Conservation (phyloP, 345 rosid species). For the Gossypium mustelinum region DNA sequence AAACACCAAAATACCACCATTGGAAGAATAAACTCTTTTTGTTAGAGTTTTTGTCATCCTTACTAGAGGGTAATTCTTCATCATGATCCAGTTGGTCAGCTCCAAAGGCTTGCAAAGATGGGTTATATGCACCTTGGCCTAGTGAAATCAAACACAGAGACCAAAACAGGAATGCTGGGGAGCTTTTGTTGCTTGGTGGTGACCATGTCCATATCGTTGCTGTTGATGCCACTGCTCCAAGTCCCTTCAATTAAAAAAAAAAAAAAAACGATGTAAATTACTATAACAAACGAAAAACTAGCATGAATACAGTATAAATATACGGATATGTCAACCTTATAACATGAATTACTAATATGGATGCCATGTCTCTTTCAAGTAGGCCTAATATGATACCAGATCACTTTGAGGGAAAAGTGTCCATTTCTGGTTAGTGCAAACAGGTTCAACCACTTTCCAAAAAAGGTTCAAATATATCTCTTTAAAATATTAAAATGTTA, state of each 20-base stretch:
- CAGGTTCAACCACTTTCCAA: not conserved
- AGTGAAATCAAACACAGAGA: slow-evolving; percentile 73
- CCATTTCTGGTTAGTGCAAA: not conserved
- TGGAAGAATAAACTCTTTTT: slow-evolving; percentile 65
- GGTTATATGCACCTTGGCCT: slow-evolving; percentile 80
- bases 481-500: not conserved
- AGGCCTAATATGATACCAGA: not conserved
- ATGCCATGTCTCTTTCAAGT: not conserved
- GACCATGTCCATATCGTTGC: slow-evolving; percentile 53
- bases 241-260: slow-evolving; percentile 47
- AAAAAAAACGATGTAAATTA: not conserved
- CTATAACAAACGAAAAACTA: too few relatives aligned
- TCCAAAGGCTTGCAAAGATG: slow-evolving; percentile 90
- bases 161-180: slow-evolving; percentile 55
- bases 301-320: too few relatives aligned
- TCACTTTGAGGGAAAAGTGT: too few relatives aligned
- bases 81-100: slow-evolving; percentile 67
- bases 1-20: slow-evolving; percentile 93
- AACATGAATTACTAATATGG: too few relatives aligned
- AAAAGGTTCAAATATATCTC: not conserved
- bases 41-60: slow-evolving; percentile 37
- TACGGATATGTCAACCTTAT: too few relatives aligned
- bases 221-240: slow-evolving; percentile 72
- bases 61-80: slow-evolving; percentile 42
- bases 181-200: slow-evolving; percentile 34